Evolutionary conservation across 2,329 filamentous ascomycete genomes (phyloP).

Genomic region (Escovopsis weberi): DNA sequence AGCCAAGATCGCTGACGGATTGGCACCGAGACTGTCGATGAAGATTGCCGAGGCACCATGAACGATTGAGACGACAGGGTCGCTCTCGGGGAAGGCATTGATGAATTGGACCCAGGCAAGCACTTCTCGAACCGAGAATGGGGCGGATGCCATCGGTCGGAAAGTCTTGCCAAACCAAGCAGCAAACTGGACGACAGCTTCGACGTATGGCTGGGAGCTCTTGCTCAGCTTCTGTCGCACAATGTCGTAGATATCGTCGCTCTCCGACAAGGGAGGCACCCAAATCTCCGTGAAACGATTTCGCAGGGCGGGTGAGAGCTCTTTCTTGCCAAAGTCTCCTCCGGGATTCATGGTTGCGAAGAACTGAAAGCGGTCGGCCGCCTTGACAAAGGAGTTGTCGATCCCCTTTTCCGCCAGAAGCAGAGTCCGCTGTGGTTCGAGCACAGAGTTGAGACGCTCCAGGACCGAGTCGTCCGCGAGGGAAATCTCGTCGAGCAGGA

Average conservation of each 20-base stretch:
- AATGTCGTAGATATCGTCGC: slow-evolving; percentile 78
- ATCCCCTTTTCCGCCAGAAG: slow-evolving; percentile 89
- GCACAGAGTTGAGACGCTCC: slow-evolving; percentile 88
- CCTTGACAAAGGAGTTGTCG: slow-evolving; percentile 65
- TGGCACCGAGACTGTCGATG: slow-evolving; percentile 87
- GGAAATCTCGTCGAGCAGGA: slow-evolving; percentile 94
- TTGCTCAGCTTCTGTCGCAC: slow-evolving; percentile 57
- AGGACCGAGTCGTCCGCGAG: slow-evolving; percentile 94
- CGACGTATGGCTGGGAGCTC: slow-evolving; percentile 41
- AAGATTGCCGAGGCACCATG: slow-evolving; percentile 94
- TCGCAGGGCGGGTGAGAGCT: slow-evolving; percentile 83
- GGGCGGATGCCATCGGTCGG: slow-evolving; percentile 56
- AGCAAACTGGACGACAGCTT: slow-evolving; percentile 69
- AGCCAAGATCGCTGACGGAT: slow-evolving; percentile 76
- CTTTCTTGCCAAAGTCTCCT: slow-evolving; percentile 95
- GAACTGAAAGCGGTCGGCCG: slow-evolving; percentile 75
- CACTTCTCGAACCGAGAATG: slow-evolving; percentile 83
- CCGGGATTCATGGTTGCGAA: slow-evolving; percentile 98
- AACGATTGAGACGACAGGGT: slow-evolving; percentile 37
- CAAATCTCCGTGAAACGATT: slow-evolving; percentile 99
- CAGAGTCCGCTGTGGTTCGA: slow-evolving; percentile 76
- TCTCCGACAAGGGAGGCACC: slow-evolving; percentile 78
- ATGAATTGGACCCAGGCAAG: slow-evolving; percentile 90
- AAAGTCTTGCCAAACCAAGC: slow-evolving; percentile 84
- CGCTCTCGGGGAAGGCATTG: slow-evolving; percentile 44